phyloP scores from a whole-genome alignment of 2,329 filamentous ascomycete species.

The Colletotrichum sp. region DNA sequence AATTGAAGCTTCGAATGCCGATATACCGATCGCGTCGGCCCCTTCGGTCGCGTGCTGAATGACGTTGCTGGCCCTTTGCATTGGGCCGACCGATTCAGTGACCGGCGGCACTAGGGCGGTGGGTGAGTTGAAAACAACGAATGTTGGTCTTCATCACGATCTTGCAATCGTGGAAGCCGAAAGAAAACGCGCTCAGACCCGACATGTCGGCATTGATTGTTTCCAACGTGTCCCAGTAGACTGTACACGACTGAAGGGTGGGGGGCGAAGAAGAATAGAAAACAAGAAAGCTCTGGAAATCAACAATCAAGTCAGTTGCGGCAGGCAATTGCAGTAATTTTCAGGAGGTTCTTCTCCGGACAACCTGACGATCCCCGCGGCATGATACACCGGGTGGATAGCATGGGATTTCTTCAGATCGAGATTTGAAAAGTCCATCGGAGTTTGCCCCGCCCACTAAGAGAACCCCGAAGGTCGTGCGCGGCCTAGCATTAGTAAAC shows the following conservation, averaged over 20 bases:
- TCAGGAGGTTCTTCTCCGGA: not conserved
- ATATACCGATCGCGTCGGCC: not conserved
- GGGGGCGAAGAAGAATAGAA: not conserved
- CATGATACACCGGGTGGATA: not conserved
- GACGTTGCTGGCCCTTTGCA: not conserved
- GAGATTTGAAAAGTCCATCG: conserved; percentile 10
- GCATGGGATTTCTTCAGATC: conserved; percentile 2
- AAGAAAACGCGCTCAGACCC: not conserved
- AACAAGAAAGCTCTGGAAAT: not conserved
- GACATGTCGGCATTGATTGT: not conserved
- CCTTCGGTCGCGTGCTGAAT: not conserved
- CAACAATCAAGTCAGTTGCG: not conserved
- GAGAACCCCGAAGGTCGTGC: not conserved
- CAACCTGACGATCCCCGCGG: not conserved
- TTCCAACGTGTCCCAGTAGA: not conserved
- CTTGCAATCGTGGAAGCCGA: not conserved
- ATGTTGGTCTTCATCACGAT: not conserved
- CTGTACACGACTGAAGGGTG: not conserved
- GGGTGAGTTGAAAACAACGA: not conserved
- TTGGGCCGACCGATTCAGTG: not conserved
- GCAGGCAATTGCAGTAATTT: not conserved
- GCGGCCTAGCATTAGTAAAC: not conserved
- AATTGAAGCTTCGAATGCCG: not conserved
- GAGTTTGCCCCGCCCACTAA: not conserved
- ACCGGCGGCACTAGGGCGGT: not conserved